These are phyloP conservation scores for Hyaloscypha bicolor DNA, from an alignment of 495 filamentous ascomycete species.

Conservation along the genomic window DNA sequence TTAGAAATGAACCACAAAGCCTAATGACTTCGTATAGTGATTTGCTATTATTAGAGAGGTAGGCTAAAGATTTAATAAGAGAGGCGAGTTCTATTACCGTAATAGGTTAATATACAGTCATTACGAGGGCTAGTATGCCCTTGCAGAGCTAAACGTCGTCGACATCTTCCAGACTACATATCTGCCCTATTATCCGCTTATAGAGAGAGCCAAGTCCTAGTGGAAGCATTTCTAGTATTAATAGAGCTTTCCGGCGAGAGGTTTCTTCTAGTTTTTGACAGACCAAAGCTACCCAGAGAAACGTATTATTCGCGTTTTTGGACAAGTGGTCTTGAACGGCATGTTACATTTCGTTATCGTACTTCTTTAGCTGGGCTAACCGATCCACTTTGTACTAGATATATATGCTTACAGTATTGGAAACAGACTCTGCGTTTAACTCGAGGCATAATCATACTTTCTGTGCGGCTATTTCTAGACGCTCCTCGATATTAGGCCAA, in stretches of 20 bases:
- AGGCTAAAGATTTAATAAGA: conserved; percentile 10
- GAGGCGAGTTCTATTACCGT: conserved; percentile 14
- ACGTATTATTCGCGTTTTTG: conserved; percentile 25
- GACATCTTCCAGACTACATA: conserved; percentile 30
- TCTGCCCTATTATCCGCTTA: conserved; percentile 36
- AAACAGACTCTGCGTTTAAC: conserved; percentile 26
- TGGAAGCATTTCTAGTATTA: conserved; percentile 31
- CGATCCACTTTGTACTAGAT: conserved; percentile 11
- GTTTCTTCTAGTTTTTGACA: conserved; percentile 26
- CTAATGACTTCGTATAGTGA: conserved; percentile 27
- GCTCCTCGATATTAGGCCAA: conserved; percentile 16
- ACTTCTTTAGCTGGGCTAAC: not conserved
- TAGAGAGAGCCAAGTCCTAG: conserved; percentile 38
- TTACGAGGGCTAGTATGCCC: conserved; percentile 26
- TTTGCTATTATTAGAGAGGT: conserved; percentile 15
- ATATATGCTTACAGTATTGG: conserved; percentile 27
- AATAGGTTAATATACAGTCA: conserved; percentile 24
- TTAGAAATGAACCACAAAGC: conserved; percentile 33
- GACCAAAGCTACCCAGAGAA: too few species aligned
- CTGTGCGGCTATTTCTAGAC: not conserved
- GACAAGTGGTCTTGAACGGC: conserved; percentile 10
- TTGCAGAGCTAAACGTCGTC: conserved; percentile 34
- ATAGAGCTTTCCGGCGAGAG: conserved; percentile 6
- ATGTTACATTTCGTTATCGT: conserved; percentile 1
- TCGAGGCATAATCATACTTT: conserved; percentile 35